Base-by-base conservation (phyloP, 2,329 filamentous ascomycete species). In the Colletotrichum limetticola region DNA sequence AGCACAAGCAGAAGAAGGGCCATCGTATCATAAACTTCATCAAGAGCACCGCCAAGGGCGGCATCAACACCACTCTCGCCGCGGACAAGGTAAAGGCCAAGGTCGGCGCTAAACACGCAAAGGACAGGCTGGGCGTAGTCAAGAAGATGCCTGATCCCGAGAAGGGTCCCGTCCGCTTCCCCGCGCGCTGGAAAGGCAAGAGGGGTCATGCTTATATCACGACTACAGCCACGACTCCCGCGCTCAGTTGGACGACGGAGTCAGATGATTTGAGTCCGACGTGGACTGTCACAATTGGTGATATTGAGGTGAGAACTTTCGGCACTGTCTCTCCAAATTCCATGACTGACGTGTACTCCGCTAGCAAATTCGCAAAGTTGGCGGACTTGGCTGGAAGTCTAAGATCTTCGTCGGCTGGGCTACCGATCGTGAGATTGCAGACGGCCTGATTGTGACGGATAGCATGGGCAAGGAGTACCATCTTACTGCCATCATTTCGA, bases 341-440 rank as follows among this genome's bases (percentile, higher is more conserved):
- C 0, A 22, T 4, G 22, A 56, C 37, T 68, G 7, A 62, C 2
- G 4, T 24, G 2, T 11, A 4, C 1, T 12, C 2, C 42, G 19
- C 42, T 14, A 74, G 1, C 93, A 95, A 80, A 79, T 97, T 66
- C 93, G 91, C 80, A 97, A 97, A 83, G 85, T 95, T 1, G 94
- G 94, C 5, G 94, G 94, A 0, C 86, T 95, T 46, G 94, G 94
- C 0, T 97, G 94, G 94, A 97, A 97, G 83, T 91, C 91, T 1
- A 96, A 95, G 84, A 83, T 97, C 62, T 88, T 97, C 1, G 93
- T 97, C 1, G 94, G 94, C 0, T 95, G 94, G 93, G 91, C 93
- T 1, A 87, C 94, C 77, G 89, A 91, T 0, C 87, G 91, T 60
- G 91, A 95, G 80, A 90, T 97, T 35, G 90, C 92, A 0, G 94